Base-by-base conservation (phyloP, 192 early-diverging fungal genomes). In the Polychytrium aggregatum region DNA sequence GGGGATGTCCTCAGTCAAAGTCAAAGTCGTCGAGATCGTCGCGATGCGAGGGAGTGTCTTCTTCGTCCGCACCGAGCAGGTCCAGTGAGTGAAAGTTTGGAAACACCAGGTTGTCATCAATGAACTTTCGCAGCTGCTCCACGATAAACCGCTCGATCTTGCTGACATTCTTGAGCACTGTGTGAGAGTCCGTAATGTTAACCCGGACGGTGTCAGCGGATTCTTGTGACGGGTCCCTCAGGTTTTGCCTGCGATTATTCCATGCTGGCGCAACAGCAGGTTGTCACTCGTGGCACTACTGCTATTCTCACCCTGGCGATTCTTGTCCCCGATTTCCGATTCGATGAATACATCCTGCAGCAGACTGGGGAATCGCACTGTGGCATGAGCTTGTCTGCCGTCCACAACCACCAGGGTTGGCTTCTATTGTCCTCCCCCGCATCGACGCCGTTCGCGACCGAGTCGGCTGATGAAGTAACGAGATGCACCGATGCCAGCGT, bases 261-360 rank as follows among this genome's bases (percentile, higher is more conserved):
- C n/a, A n/a, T n/a, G n/a, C n/a, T n/a, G n/a, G n/a, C n/a, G n/a
- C n/a, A 25, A 33, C 13, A 16, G 14, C 13, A 59, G 27, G 9
- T 11, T 63, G 5, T 0, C 10, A 25, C 2, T 3, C 7, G 2
- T 33, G 31, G 18, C 44, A 33, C 31, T 33, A 33, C n/a, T n/a
- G 41, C 11, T 8, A 42, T 21, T 42, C n/a, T 37, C 68, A 65
- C 67, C 55, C 56, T 72, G 74, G 16, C 63, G 54, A 33, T 58
- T 52, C 13, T 50, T 50, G 44, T 80, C 78, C 7, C 78, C 78
- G 37, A 80, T 60, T 43, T 78, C 72, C 1, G 75, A 76, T 9
- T 80, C 78, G 27, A 80, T 77, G n/a, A 57, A 46, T 13, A 80
- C 54, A 29, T 80, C 76, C 18, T 65, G 61, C 41, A 80, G 64